Conservation (phyloP, 2,329 filamentous ascomycete species). For the Botryotinia calthae region DNA sequence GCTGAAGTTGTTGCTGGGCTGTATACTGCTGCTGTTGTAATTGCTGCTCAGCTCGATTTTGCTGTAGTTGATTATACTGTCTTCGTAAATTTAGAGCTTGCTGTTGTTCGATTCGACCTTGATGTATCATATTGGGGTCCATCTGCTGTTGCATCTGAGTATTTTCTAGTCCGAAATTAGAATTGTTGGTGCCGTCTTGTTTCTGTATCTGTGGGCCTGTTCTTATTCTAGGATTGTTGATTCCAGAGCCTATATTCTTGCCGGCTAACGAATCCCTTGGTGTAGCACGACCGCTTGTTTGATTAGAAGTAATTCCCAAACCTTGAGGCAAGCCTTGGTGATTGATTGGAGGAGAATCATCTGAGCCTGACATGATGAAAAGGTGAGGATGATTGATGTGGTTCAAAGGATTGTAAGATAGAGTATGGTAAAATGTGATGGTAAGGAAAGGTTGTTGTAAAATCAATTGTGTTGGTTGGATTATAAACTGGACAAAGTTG, state of each 20-base stretch:
- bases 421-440: not conserved
- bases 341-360: not conserved
- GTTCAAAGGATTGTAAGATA: not conserved
- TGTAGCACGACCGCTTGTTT: not conserved
- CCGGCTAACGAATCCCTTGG: not conserved
- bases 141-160: not conserved
- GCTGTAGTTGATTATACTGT: not conserved
- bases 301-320: not conserved
- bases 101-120: not conserved
- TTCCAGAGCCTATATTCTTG: not conserved
- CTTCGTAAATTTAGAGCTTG: not conserved
- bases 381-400: not conserved
- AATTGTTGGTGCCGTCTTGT: not conserved
- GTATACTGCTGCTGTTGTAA: not conserved
- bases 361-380: not conserved
- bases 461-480: not conserved
- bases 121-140: not conserved
- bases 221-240: not conserved
- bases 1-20: not conserved
- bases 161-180: not conserved
- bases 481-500: not conserved
- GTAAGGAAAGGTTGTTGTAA: not conserved
- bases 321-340: not conserved
- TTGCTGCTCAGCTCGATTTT: not conserved
- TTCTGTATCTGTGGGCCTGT: not conserved